Evolutionary conservation across 2,329 filamentous ascomycete genomes (phyloP), one percentile per base, ranked within the genome.

Genomic region (Colletotrichum lindemuthianum): DNA sequence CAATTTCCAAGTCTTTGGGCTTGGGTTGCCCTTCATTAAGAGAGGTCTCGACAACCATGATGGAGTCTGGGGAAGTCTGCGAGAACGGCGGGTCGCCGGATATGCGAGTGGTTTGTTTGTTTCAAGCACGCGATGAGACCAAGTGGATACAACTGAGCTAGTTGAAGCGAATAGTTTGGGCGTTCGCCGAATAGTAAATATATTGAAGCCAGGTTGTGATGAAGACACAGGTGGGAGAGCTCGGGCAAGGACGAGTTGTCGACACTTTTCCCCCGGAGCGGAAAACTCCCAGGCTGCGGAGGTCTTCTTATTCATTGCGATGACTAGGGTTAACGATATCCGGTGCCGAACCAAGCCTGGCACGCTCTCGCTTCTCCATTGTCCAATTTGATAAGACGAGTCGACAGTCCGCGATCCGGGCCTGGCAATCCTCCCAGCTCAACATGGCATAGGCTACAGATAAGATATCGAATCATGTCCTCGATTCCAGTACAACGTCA

Each of bases 1-100:
- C 50, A 56, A 65, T 65, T 60, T 52, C 57, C 15, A 39, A 51
- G 34, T 52, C 61, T 45, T 52, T 61, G 34, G 51, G 34, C 44
- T 41, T 56, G 33, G 51, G 51, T 11, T 56, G 51, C 51, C 24
- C 45, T 47, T 36, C 45, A 8, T 52, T 52, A 36, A 61, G n/a
- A 11, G 51, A 65, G 15, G 40, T 33, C 33, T 65, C 61, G 47
- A 56, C 47, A 8, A 45, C n/a, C 51, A 65, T 60, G 51, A 44
- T 43, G 45, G 45, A 61, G 57, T 60, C 36, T 11, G 51, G 57
- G 57, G 50, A 52, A 60, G 56, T 41, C 16, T 39, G 39, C 39
- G n/a, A 36, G 24, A 11, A 12, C 47, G 45, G 57, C 51, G 45
- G 57, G 51, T 47, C 51, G 57, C 12, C 12, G 4, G 34, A 11